These are phyloP conservation scores for Silene noctiflora DNA, from an alignment of 179 eudicot species.

Conservation along the genomic window DNA sequence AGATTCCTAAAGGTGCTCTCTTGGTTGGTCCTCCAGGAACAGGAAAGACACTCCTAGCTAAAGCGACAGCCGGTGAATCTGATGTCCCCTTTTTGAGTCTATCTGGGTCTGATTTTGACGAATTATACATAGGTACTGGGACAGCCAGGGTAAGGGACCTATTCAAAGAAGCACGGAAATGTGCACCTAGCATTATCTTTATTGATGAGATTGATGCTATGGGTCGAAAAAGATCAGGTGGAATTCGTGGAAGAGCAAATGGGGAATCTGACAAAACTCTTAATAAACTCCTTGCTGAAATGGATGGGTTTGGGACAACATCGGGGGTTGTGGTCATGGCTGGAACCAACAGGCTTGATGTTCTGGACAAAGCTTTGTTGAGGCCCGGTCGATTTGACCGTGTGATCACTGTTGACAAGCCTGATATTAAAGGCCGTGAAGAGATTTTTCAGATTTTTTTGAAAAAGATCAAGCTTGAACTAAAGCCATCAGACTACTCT, in stretches of 20 bases:
- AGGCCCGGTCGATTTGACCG: constrained; percentile 88
- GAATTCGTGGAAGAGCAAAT: constrained; percentile 50
- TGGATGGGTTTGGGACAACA: constrained; percentile 86
- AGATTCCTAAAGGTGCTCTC: constrained; percentile 74
- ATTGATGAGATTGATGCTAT: constrained; percentile 90
- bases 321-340: constrained; percentile 77
- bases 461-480: constrained; percentile 66
- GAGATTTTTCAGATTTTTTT: constrained; percentile 69
- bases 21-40: constrained; percentile 95
- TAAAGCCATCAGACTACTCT: constrained; percentile 55
- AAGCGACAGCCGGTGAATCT: constrained; percentile 85
- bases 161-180: constrained; percentile 70
- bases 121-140: constrained; percentile 83
- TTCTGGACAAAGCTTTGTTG: constrained; percentile 74
- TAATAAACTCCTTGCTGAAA: constrained; percentile 78
- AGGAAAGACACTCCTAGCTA: constrained; percentile 81
- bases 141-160: constrained; percentile 74
- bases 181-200: constrained; percentile 78
- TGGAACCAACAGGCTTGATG: constrained; percentile 78
- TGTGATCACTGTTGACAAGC: constrained; percentile 57
- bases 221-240: constrained; percentile 77
- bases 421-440: constrained; percentile 72
- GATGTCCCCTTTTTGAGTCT: constrained; percentile 73
- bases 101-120: constrained; percentile 77
- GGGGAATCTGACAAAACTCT: constrained; percentile 83